Evolutionary conservation across 805 yeast genomes (phyloP).

Genomic region (Candida koratica): DNA sequence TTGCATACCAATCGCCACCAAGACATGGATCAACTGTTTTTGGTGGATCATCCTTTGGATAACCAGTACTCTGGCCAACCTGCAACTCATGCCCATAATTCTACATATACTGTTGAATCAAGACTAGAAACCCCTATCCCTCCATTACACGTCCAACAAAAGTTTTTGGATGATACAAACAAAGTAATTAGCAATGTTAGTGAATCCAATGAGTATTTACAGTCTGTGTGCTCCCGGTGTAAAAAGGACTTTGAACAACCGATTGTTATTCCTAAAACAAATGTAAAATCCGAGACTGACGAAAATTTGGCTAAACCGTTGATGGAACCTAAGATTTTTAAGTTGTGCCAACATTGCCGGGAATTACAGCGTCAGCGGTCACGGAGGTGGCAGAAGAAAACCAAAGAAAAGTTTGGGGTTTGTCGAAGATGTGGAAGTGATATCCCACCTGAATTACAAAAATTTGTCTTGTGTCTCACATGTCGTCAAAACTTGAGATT

Average conservation of each 20-base stretch:
- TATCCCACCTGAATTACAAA: constrained; percentile 47
- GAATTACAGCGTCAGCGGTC: constrained; percentile 60
- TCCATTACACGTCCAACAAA: constrained; percentile 43
- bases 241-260: constrained; percentile 54
- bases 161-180: constrained; percentile 22
- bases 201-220: constrained; percentile 22
- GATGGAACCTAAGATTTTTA: constrained; percentile 43
- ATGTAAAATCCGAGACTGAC: constrained; percentile 11
- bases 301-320: constrained; percentile 22
- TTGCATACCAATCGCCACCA: neutral
- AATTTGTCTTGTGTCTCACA: constrained; percentile 56
- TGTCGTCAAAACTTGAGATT: constrained; percentile 55
- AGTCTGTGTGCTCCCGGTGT: constrained; percentile 51
- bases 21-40: constrained; percentile 15
- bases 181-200: constrained; percentile 9
- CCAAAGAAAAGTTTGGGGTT: constrained; percentile 56
- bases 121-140: constrained; percentile 34
- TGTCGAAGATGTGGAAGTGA: constrained; percentile 61
- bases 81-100: neutral
- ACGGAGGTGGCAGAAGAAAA: constrained; percentile 60
- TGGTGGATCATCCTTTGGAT: constrained; percentile 14
- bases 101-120: constrained; percentile 1
- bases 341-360: constrained; percentile 62
- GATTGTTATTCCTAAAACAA: constrained; percentile 31
- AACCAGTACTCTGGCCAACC: constrained; percentile 2